These are phyloP conservation scores for Panaeolus cyanescens DNA, from an alignment of 768 basidiomycete species.

Conservation along the genomic window DNA sequence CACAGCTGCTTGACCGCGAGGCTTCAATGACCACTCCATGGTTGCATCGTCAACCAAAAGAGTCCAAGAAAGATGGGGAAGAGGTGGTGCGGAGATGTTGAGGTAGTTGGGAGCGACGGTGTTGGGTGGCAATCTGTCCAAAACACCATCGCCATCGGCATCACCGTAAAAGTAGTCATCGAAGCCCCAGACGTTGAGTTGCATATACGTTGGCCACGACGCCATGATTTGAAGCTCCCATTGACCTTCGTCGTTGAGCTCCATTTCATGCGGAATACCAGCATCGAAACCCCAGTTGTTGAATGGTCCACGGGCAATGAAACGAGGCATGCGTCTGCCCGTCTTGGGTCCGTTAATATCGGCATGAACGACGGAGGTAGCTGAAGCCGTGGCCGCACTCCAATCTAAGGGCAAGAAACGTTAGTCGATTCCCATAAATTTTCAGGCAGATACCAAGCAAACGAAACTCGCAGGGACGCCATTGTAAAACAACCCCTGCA, in stretches of 20 bases:
- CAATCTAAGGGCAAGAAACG: slow-evolving; percentile 57
- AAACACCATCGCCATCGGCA: slow-evolving; percentile 79
- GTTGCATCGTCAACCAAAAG: slow-evolving; percentile 77
- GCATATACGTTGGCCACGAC: slow-evolving; percentile 86
- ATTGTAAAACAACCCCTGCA: not conserved
- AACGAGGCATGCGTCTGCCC: slow-evolving; percentile 80
- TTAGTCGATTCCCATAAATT: not conserved
- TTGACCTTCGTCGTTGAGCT: slow-evolving; percentile 56
- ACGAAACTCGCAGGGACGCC: not conserved
- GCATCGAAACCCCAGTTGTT: slow-evolving; percentile 92
- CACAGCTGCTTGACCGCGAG: slow-evolving; percentile 79
- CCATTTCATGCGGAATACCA: slow-evolving; percentile 74
- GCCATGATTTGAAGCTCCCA: slow-evolving; percentile 93
- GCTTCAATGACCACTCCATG: slow-evolving; percentile 76
- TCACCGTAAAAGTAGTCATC: slow-evolving; percentile 96
- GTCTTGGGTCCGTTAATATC: slow-evolving; percentile 61
- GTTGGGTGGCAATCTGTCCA: slow-evolving; percentile 92
- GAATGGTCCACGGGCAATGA: slow-evolving; percentile 87
- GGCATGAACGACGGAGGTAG: slow-evolving; percentile 73
- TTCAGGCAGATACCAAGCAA: not conserved
- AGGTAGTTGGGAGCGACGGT: slow-evolving; percentile 82
- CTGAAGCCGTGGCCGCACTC: slow-evolving; percentile 64
- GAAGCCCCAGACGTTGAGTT: slow-evolving; percentile 89
- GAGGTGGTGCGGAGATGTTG: slow-evolving; percentile 90
- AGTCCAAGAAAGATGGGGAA: slow-evolving; percentile 87